Evolutionary conservation across 2,329 filamentous ascomycete species (phyloP), one percentile per base, ranked within the genome.

Genomic region (Alternaria sp.): DNA sequence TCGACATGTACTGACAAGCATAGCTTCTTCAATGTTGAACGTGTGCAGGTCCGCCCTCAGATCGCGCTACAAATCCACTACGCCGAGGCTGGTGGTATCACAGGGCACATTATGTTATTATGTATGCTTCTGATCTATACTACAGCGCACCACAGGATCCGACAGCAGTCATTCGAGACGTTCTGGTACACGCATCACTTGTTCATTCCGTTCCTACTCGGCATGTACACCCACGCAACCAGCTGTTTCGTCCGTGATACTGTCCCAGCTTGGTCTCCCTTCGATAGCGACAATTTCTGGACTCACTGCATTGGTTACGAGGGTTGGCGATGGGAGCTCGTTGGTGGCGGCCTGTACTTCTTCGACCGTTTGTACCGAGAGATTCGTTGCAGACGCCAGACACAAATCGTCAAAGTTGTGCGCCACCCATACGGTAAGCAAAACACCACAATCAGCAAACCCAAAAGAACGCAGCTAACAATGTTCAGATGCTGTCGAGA

Each of bases 131-230:
- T 99, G 64, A 99, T 99, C 86, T 99, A 96, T 81, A 99, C 95
- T 1, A 97, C 94, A 0, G 91, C 95, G 3, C 95, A 99, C 76
- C 87, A 91, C 71, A 91, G 92, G 68, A 98, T 99, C 67, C 91
- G 95, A 55, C 94, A 98, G 77, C 95, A 99, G 77, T 96, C 93
- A 0, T 99, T 94, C 75, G 95, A 99, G 81, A 96, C 94, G 0
- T 99, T 99, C 78, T 99, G 95, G 95, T 99, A 99, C 81, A 97
- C 93, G 0, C 95, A 99, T 80, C 95, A 99, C 74, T 87, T 99
- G n/a, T 98, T 98, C 74, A 91, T 99, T 62, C 94, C 95, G 2
- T 99, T 99, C 80, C 81, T 98, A 74, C 85, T 99, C 44, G 94
- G 88, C 46, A 88, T 99, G 69, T 99, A 98, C 80, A 98, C 94